Evolutionary conservation across 768 basidiomycete species (phyloP), one percentile per base, ranked within the genome.

Genomic region (Tricholoma matsutake): DNA sequence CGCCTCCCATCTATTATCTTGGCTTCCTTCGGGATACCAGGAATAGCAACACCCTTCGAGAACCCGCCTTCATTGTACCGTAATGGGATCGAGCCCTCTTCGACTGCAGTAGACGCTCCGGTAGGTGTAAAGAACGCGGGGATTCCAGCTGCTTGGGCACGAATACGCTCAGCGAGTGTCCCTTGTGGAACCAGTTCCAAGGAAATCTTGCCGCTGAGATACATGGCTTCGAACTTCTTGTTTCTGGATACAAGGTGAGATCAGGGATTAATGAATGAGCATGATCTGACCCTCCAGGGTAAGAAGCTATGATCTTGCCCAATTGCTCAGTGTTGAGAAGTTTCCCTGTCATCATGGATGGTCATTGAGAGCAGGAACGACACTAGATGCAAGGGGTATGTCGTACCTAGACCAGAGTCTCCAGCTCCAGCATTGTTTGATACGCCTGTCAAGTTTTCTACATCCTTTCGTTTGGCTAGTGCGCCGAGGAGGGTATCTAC

Each of bases 101-200:
- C 91, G 2, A 94, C 84, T 2, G 91, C 91, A 18, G 93, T 95
- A 20, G 83, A 83, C 7, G 92, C 91, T 14, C 95, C 94, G 0
- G 94, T 94, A 14, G 94, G 94, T 5, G 92, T 96, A 75, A 80
- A 96, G 79, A 97, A 94, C n/a, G 89, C 93, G 16, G 94, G 94
- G 61, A 94, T 93, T 55, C 94, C 94, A 10, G 92, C 91, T 8
- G 92, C 94, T 60, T 92, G 90, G 6, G 94, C 91, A 35, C 94
- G 88, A 62, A 95, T 80, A 60, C 94, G 88, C 69, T 95, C 94
- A 14, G 89, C 86, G 47, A 97, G 85, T 13, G 93, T 95, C 9
- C 94, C 94, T 75, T 97, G 94, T 3, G 95, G 94, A 28, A 92
- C 91, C 20, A 96, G 87, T 68, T 96, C 94, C 35, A 96, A 77